Percentiles rank a stretch among this genome's conserved stretches.
Conservation (phyloP, 2,329 filamentous ascomycete species). For the Alternaria conjuncta region DNA sequence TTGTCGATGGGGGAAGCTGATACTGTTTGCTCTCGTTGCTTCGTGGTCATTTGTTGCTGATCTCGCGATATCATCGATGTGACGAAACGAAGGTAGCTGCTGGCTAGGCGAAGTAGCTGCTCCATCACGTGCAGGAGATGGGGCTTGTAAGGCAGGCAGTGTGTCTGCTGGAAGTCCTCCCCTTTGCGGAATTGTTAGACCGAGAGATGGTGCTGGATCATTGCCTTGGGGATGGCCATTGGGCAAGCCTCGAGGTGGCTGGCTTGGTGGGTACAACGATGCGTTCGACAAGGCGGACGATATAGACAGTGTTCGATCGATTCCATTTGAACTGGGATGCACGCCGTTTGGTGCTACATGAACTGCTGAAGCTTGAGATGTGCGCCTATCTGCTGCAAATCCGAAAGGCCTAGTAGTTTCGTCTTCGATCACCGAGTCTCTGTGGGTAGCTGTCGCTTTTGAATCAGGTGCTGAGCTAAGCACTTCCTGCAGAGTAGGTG, state of each 20-base stretch:
- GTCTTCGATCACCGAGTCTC: slow-evolving; percentile 26
- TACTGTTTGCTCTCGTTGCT: slow-evolving; percentile 31
- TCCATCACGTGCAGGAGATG: slow-evolving; percentile 37
- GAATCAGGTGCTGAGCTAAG: slow-evolving; percentile 14
- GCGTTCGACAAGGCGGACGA: slow-evolving; percentile 14
- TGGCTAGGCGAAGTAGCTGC: slow-evolving; percentile 38
- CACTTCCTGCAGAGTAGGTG: slow-evolving; percentile 26
- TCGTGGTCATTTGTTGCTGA: slow-evolving; percentile 43
- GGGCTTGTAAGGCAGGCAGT: slow-evolving; percentile 46
- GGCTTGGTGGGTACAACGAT: slow-evolving; percentile 16
- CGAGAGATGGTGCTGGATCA: slow-evolving; percentile 4
- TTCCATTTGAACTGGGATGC: slow-evolving; percentile 8
- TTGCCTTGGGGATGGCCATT: slow-evolving; percentile 30
- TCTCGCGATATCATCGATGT: slow-evolving; percentile 44
- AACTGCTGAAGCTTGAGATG: slow-evolving; percentile 15
- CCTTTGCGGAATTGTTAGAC: slow-evolving; percentile 1
- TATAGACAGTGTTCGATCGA: slow-evolving; percentile 5
- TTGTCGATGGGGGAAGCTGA: slow-evolving; percentile 40
- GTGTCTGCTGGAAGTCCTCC: slow-evolving; percentile 36
- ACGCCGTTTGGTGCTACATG: slow-evolving; percentile 9
- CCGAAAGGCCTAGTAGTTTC: slow-evolving; percentile 11
- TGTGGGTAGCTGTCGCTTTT: slow-evolving; percentile 19
- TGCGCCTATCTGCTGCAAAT: slow-evolving; percentile 16
- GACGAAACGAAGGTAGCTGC: slow-evolving; percentile 42
- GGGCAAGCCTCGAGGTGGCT: slow-evolving; percentile 24